These are phyloP conservation scores for Pythium oligandrum DNA, from an alignment of 352 stramenopile species.

Conservation along the genomic window DNA sequence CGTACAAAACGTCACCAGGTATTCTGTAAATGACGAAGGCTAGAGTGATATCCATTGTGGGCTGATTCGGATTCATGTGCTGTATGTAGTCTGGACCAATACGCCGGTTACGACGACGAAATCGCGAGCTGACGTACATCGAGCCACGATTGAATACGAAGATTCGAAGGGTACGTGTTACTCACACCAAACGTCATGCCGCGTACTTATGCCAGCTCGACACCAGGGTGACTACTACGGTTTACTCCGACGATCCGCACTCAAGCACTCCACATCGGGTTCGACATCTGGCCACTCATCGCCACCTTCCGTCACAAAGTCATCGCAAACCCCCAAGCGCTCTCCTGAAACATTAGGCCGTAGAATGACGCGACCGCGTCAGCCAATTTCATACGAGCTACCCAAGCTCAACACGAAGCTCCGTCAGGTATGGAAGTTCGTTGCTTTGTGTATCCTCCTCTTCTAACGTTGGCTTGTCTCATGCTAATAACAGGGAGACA, in stretches of 20 bases:
- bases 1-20: too few species aligned
- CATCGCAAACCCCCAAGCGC: too few species aligned
- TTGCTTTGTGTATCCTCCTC: background rate
- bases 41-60: too few species aligned
- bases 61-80: too few species aligned
- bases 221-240: constrained; percentile 63
- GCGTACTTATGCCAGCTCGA: too few species aligned
- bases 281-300: too few species aligned
- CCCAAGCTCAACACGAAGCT: constrained; percentile 81
- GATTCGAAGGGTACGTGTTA: constrained; percentile 35
- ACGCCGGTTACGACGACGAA: constrained; percentile 35
- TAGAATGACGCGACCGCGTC: constrained; percentile 22
- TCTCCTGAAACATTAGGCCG: too few species aligned
- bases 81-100: too few species aligned
- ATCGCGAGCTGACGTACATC: constrained; percentile 38
- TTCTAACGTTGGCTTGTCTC: constrained; percentile 1
- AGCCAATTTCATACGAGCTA: constrained; percentile 55
- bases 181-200: background rate
- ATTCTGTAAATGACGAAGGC: too few species aligned
- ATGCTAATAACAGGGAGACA: constrained; percentile 43
- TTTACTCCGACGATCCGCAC: constrained; percentile 15
- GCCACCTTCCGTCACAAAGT: too few species aligned
- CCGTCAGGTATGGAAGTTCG: constrained; percentile 41
- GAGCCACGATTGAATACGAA: constrained; percentile 63
- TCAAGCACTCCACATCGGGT: too few species aligned